Evolutionary conservation across 176 grass and related monocot species (phyloP).

Genomic region (Rhynchospora pubera): DNA sequence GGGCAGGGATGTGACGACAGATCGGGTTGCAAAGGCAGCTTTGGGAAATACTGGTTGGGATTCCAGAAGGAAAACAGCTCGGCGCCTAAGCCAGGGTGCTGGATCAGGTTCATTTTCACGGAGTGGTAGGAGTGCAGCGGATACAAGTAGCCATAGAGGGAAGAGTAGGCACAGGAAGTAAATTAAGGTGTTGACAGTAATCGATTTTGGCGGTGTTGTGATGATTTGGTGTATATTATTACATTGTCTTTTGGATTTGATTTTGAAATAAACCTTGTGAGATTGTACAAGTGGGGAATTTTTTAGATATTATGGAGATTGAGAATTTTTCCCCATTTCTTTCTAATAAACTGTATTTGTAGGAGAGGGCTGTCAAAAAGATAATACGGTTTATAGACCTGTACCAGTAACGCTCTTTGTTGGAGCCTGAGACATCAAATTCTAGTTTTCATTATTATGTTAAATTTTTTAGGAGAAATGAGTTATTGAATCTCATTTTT

Average conservation of each 20-base stretch:
- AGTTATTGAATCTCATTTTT: neutral
- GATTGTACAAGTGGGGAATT: neutral
- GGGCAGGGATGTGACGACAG: constrained; percentile 46
- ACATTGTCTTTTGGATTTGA: constrained; percentile 2
- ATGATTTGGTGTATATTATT: neutral
- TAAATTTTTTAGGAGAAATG: neutral
- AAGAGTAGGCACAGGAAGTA: constrained; percentile 25
- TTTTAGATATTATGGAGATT: neutral
- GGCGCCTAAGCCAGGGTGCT: constrained; percentile 28
- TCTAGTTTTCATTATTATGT: neutral
- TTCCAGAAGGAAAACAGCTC: constrained; percentile 32
- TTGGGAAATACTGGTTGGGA: constrained; percentile 44
- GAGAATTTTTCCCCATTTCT: neutral
- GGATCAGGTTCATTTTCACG: constrained; percentile 13
- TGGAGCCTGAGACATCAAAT: neutral
- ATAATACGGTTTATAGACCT: neutral
- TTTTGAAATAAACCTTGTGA: constrained; percentile 3
- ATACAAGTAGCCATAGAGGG: constrained; percentile 20
- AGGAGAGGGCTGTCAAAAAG: neutral
- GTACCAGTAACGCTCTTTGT: neutral
- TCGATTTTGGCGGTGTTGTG: neutral
- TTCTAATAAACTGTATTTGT: neutral
- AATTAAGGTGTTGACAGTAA: neutral
- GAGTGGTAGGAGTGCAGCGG: neutral
- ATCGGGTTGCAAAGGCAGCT: constrained; percentile 73